Conservation (phyloP, 495 filamentous ascomycete species). For the Xylaria castorea region DNA sequence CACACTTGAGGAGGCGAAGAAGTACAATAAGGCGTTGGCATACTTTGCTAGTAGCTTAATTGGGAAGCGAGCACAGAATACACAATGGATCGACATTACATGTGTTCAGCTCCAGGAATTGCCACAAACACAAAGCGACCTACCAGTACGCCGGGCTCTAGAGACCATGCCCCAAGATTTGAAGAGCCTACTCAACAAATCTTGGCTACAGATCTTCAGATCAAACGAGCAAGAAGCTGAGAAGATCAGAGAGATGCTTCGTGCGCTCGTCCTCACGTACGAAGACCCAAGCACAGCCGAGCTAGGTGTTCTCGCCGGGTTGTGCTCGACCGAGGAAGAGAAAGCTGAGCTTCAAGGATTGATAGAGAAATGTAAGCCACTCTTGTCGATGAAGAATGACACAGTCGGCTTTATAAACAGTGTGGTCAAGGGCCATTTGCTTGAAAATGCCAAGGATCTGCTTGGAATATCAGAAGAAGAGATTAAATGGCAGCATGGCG, state of each 20-base stretch:
- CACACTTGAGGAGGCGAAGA: conserved; percentile 39
- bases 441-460: conserved; percentile 39
- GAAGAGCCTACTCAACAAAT: conserved; percentile 38
- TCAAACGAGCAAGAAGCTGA: conserved; percentile 44
- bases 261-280: conserved; percentile 44
- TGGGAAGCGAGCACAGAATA: conserved; percentile 43
- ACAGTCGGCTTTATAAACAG: conserved; percentile 43
- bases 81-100: conserved; percentile 48
- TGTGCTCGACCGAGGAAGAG: conserved; percentile 37
- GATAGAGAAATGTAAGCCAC: conserved; percentile 43
- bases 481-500: conserved; percentile 49
- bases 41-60: conserved; percentile 47
- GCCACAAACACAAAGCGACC: conserved; percentile 37
- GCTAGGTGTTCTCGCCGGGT: conserved; percentile 41
- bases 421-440: conserved; percentile 44
- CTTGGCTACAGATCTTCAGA: conserved; percentile 46
- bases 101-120: conserved; percentile 43
- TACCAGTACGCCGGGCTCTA: conserved; percentile 40
- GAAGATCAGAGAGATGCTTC: conserved; percentile 47
- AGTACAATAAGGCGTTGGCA: conserved; percentile 45
- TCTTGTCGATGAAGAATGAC: conserved; percentile 35
- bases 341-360: conserved; percentile 38
- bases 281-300: conserved; percentile 45
- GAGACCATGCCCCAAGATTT: conserved; percentile 46
- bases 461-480: conserved; percentile 43